phyloP scores from a whole-genome alignment of 148 eudicot genomes.

The Persicaria tinctoria region DNA sequence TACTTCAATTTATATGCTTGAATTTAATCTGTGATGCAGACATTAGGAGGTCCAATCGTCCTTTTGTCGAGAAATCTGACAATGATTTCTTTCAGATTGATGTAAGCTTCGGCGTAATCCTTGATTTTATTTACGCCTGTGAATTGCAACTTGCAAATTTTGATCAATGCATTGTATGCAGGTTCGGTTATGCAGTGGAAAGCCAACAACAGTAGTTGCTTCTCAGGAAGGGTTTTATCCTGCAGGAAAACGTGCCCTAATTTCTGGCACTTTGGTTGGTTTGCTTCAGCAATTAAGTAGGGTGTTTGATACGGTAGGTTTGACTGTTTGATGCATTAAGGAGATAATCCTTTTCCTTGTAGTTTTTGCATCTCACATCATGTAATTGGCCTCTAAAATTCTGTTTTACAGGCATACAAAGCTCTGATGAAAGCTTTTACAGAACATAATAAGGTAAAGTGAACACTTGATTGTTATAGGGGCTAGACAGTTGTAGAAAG shows the following conservation, averaged over 20 bases:
- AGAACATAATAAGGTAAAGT: conserved; percentile 72
- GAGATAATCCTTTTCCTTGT: background rate
- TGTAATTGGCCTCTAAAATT: background rate
- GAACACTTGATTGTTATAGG: conserved; percentile 6
- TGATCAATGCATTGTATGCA: conserved; percentile 18
- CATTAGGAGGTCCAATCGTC: conserved; percentile 74
- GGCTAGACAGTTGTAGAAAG: background rate
- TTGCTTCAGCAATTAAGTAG: conserved; percentile 74
- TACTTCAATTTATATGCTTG: background rate
- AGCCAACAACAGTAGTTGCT: conserved; percentile 80
- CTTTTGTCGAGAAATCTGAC: conserved; percentile 69
- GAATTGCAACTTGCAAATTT: background rate
- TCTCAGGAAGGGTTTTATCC: conserved; percentile 74
- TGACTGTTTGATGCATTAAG: conserved; percentile 12
- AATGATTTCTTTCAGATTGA: conserved; percentile 84
- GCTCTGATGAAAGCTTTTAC: conserved; percentile 85
- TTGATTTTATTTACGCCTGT: conserved; percentile 3
- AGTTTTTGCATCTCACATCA: background rate
- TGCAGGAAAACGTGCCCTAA: conserved; percentile 56
- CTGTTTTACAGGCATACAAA: conserved; percentile 60
- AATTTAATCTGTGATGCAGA: conserved; percentile 41
- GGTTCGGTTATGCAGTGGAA: conserved; percentile 86
- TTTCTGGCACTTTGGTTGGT: conserved; percentile 63
- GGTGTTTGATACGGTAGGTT: conserved; percentile 64
- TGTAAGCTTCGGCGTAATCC: conserved; percentile 32